Conservation (phyloP, 1,139 yeast species). For the Debaryomycetaceae sp. region DNA sequence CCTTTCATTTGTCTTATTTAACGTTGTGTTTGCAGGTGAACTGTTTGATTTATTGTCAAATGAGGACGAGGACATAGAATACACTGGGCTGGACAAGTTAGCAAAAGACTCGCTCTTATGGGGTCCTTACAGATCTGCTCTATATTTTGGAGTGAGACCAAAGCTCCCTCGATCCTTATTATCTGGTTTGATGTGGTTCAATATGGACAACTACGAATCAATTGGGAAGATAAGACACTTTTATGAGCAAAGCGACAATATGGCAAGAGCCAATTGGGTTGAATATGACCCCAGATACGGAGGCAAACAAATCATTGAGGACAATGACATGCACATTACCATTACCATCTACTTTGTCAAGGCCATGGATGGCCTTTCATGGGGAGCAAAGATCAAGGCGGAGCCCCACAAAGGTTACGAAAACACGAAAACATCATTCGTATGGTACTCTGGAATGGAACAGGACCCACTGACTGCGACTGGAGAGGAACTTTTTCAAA, state of each 20-base stretch:
- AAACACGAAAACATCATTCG: conserved; percentile 55
- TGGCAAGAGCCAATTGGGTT: conserved; percentile 82
- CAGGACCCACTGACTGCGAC: conserved; percentile 36
- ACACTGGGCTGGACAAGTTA: conserved; percentile 3
- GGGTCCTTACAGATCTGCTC: conserved; percentile 92
- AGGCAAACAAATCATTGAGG: conserved; percentile 75
- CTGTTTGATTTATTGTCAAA: neutral
- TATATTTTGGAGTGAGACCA: conserved; percentile 85
- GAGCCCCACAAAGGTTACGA: conserved; percentile 51
- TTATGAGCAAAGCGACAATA: conserved; percentile 71
- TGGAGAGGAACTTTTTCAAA: conserved; percentile 29
- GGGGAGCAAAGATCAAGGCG: conserved; percentile 74
- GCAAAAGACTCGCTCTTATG: conserved; percentile 49
- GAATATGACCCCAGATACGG: conserved; percentile 84
- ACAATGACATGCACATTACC: conserved; percentile 58
- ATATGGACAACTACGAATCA: conserved; percentile 57
- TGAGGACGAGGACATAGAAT: neutral
- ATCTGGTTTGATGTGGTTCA: conserved; percentile 90
- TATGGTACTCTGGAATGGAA: conserved; percentile 76
- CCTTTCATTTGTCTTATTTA: neutral
- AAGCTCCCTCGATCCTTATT: conserved; percentile 71
- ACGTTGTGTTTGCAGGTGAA: neutral
- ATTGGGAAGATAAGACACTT: conserved; percentile 68
- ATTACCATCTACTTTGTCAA: conserved; percentile 75
- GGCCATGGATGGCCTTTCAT: conserved; percentile 63